Evolutionary conservation across 192 early-diverging fungal genomes (phyloP), one percentile per base, ranked within the genome.

Genomic region (Entomortierella parvispora): DNA sequence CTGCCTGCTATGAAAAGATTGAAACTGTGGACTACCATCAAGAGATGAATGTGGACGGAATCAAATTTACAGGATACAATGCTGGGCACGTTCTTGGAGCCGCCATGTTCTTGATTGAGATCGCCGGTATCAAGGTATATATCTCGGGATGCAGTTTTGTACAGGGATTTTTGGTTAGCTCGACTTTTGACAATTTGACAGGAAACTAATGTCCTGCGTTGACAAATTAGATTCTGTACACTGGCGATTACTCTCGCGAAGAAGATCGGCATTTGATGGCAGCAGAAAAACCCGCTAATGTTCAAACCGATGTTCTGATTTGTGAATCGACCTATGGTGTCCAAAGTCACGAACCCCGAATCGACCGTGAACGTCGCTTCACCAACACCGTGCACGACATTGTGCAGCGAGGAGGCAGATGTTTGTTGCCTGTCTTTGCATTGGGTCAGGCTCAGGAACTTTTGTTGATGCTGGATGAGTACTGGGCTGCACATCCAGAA

Each of bases 81-180:
- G 98, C 98, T 14, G 98, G 98, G 18, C 98, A 99, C 65, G 98
- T 99, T 31, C 87, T 99, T 32, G 98, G 98, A 3, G 98, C 98
- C 0, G 96, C 95, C 32, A 98, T 99, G 98, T 99, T 96, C 68
- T 84, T 94, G 71, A 90, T 95, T 43, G 94, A 95, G 68, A 93
- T 95, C 58, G 93, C 93, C 10, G 92, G 96, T 53, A 90, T 98
- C 28, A 89, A 92, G 69, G 88, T 94, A 60, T 17, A 22, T 22
- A n/a, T n/a, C n/a, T n/a, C n/a, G n/a, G n/a, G n/a, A n/a, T n/a
- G n/a, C n/a, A n/a, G n/a, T n/a, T n/a, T n/a, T n/a, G n/a, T n/a
- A 65, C 25, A 42, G 44, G 2, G 44, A 45, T 45, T 6, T 2
- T 63, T 43, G 18, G 43, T 6, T 46, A 4, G 31, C 14, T 6